Conservation (phyloP, 371 early-diverging fungal genomes). For the Mucor ambiguus region DNA sequence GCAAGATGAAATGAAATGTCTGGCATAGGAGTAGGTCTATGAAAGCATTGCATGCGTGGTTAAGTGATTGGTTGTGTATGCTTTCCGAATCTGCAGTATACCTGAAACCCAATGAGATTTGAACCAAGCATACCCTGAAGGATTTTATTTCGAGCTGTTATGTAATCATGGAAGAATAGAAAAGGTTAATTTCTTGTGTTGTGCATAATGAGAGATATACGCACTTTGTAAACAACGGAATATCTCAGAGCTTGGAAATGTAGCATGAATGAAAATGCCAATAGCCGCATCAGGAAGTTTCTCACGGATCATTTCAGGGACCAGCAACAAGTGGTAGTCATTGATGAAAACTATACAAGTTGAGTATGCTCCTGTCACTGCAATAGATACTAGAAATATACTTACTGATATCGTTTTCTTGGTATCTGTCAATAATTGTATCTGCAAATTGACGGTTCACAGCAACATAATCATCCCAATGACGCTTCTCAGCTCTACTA, state of each 20-base stretch:
- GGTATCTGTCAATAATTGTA: conserved; percentile 70
- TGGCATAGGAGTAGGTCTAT: conserved; percentile 92
- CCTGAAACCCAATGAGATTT: conserved; percentile 90
- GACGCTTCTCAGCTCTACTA: conserved; percentile 55
- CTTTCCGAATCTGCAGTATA: not conserved
- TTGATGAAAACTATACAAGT: conserved; percentile 87
- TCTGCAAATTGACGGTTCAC: conserved; percentile 93
- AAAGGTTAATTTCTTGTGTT: not conserved
- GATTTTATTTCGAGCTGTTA: conserved; percentile 83
- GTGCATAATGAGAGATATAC: conserved; percentile 15
- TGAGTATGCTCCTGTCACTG: not conserved
- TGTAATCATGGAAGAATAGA: conserved; percentile 10
- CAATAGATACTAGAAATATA: conserved; percentile 30
- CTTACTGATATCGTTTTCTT: conserved; percentile 86
- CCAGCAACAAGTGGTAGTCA: conserved; percentile 96
- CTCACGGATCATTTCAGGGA: conserved; percentile 87
- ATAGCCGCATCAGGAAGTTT: conserved; percentile 82
- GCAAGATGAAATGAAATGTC: conserved; percentile 94
- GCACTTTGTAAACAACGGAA: conserved; percentile 91
- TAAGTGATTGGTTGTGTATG: not conserved
- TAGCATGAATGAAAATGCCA: conserved; percentile 98
- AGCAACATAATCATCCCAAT: conserved; percentile 88
- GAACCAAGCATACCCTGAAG: conserved; percentile 91
- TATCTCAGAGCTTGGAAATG: conserved; percentile 95
- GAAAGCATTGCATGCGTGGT: no score